These are phyloP conservation scores for Amyloporia xantha DNA, from an alignment of 768 basidiomycete genomes.

Conservation along the genomic window DNA sequence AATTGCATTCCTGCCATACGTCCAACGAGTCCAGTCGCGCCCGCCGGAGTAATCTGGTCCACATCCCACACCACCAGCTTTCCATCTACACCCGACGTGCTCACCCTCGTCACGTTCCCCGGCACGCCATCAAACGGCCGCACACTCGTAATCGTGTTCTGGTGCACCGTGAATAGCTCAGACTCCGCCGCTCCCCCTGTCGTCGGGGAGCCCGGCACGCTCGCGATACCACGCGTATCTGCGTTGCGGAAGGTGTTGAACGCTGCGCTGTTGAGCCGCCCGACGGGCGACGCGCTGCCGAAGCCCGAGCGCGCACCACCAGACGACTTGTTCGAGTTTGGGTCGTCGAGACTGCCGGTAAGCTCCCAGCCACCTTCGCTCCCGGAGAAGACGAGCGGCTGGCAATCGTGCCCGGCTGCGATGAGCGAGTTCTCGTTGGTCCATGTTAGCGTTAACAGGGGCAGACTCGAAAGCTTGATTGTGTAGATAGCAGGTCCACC, in stretches of 20 bases:
- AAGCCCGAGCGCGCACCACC: conserved; percentile 41
- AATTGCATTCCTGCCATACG: conserved; percentile 23
- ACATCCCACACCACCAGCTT: conserved; percentile 87
- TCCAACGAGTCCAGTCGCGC: conserved; percentile 17
- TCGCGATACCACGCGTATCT: conserved; percentile 61
- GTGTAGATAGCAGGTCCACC: conserved; percentile 64
- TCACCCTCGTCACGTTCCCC: conserved; percentile 65
- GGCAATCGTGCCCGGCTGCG: conserved; percentile 97
- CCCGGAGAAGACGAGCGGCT: conserved; percentile 83
- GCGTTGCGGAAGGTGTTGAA: conserved; percentile 93
- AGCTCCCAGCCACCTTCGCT: conserved; percentile 71
- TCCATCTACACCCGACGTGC: conserved; percentile 92
- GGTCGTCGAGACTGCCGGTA: conserved; percentile 80
- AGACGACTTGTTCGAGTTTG: conserved; percentile 38
- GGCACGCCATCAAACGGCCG: conserved; percentile 60
- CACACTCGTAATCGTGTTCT: conserved; percentile 96
- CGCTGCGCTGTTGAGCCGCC: conserved; percentile 82
- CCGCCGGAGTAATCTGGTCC: conserved; percentile 44
- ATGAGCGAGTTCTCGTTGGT: conserved; percentile 75
- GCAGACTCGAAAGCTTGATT: conserved; percentile 73
- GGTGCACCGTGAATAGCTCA: conserved; percentile 85
- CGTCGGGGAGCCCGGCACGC: conserved; percentile 27
- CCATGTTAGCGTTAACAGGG: conserved; percentile 82
- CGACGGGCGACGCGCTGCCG: conserved; percentile 39
- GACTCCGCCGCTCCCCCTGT: conserved; percentile 48